These are phyloP conservation scores for Curvularia sp. DNA, from an alignment of 2,329 filamentous ascomycete genomes.

Conservation along the genomic window DNA sequence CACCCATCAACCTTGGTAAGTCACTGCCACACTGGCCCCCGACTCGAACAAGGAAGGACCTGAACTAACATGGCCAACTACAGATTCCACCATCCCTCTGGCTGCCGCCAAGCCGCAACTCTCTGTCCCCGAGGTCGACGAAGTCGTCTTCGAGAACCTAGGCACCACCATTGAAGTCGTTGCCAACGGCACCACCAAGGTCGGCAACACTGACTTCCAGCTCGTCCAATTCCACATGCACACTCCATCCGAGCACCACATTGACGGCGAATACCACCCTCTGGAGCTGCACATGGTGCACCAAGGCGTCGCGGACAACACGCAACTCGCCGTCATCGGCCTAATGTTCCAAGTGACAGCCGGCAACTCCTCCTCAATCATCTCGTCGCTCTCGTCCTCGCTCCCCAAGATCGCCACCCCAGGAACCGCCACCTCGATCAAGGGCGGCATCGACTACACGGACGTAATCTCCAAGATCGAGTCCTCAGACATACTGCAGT, in stretches of 20 bases:
- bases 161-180: constrained; percentile 66
- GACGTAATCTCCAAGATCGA: constrained; percentile 51
- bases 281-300: constrained; percentile 67
- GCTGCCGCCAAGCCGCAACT: constrained; percentile 40
- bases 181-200: constrained; percentile 58
- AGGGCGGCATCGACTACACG: constrained; percentile 54
- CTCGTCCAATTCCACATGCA: constrained; percentile 68
- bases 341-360: constrained; percentile 54
- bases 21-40: not conserved
- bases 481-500: constrained; percentile 56
- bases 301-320: constrained; percentile 52
- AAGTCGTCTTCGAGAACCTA: constrained; percentile 63
- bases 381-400: constrained; percentile 42
- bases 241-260: constrained; percentile 65
- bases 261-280: constrained; percentile 57
- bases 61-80: constrained; percentile 14
- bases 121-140: constrained; percentile 52
- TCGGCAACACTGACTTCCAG: constrained; percentile 52
- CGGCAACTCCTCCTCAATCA: constrained; percentile 40
- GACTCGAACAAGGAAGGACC: not conserved
- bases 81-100: constrained; percentile 44
- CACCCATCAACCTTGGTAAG: constrained; percentile 63
- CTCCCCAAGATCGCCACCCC: constrained; percentile 51
- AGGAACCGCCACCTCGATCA: constrained; percentile 48
- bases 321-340: constrained; percentile 51